Percentiles rank a stretch among this genome's conserved stretches.
These are phyloP conservation scores for Parsonsia alboflavescens DNA, from an alignment of 257 asterid genomes.

Conservation along the genomic window DNA sequence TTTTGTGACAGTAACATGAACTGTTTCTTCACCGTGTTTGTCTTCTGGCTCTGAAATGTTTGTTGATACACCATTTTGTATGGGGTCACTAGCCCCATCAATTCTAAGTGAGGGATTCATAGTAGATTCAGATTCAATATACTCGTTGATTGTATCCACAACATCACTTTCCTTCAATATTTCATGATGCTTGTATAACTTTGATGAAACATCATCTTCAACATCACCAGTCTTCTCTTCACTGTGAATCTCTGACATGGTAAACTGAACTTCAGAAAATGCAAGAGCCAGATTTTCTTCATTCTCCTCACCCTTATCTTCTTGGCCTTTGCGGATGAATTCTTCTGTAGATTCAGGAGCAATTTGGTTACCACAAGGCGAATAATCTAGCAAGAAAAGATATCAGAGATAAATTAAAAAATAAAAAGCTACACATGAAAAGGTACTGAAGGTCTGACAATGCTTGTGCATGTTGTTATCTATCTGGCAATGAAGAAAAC, in stretches of 20 bases:
- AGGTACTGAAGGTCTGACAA: background rate
- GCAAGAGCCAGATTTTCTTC: background rate
- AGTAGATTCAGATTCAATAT: slow-evolving; percentile 39
- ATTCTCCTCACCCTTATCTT: background rate
- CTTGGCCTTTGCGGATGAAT: background rate
- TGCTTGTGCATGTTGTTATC: background rate
- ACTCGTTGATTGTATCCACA: slow-evolving; percentile 36
- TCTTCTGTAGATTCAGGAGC: background rate
- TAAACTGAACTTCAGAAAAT: slow-evolving; percentile 1
- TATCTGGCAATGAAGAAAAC: background rate
- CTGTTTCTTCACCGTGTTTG: slow-evolving; percentile 9
- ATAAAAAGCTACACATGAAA: background rate
- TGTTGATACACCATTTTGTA: slow-evolving; percentile 8
- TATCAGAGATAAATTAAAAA: background rate
- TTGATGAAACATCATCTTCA: background rate
- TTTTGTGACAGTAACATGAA: slow-evolving; percentile 9
- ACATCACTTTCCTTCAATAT: slow-evolving; percentile 41
- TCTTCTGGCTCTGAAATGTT: slow-evolving; percentile 11
- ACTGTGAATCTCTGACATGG: slow-evolving; percentile 16
- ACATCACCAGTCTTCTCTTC: background rate
- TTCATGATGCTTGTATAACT: slow-evolving; percentile 17
- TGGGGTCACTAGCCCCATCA: slow-evolving; percentile 19
- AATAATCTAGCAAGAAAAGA: background rate
- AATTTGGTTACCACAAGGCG: background rate
- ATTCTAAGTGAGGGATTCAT: slow-evolving; percentile 12